Percentiles rank a stretch among this genome's conserved stretches.
Evolutionary conservation across 2,329 filamentous ascomycete species (phyloP).

Genomic region (Colletotrichum musae): DNA sequence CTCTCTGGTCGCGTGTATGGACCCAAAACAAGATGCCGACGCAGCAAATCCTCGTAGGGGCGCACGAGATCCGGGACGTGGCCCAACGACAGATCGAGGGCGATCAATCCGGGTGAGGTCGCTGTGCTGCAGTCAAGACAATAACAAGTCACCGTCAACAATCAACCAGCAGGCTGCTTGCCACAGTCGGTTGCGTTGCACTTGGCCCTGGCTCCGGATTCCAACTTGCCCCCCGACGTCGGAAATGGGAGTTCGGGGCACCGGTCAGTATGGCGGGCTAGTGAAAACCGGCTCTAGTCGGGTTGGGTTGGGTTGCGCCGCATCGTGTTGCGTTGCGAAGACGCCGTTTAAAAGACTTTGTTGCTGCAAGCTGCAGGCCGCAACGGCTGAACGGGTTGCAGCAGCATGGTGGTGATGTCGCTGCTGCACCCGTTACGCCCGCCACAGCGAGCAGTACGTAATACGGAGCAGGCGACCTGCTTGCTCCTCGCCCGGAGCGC

Average conservation of each 20-base stretch:
- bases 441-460: not conserved
- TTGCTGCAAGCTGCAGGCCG: slow-evolving; percentile 26
- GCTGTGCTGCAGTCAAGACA: slow-evolving; percentile 1
- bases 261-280: not conserved
- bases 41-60: slow-evolving; percentile 15
- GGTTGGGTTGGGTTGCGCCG: slow-evolving; percentile 8
- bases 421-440: slow-evolving; percentile 22
- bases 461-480: slow-evolving; percentile 12
- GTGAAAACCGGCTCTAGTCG: slow-evolving; percentile 18
- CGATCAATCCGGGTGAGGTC: slow-evolving; percentile 27
- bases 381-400: slow-evolving; percentile 24
- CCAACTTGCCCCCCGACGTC: slow-evolving; percentile 5
- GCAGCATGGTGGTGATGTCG: slow-evolving; percentile 26
- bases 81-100: slow-evolving; percentile 29
- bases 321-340: slow-evolving; percentile 16
- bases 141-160: not conserved
- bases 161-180: slow-evolving; percentile 38
- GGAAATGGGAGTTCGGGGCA: not conserved
- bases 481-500: slow-evolving; percentile 17
- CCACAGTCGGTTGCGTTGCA: slow-evolving; percentile 36
- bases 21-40: slow-evolving; percentile 33
- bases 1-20: slow-evolving; percentile 22
- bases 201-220: slow-evolving; percentile 5
- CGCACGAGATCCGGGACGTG: slow-evolving; percentile 33
- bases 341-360: not conserved